Evolutionary conservation across 78 protist genomes (phyloP).

Genomic region (Cavenderia fasciculata): DNA sequence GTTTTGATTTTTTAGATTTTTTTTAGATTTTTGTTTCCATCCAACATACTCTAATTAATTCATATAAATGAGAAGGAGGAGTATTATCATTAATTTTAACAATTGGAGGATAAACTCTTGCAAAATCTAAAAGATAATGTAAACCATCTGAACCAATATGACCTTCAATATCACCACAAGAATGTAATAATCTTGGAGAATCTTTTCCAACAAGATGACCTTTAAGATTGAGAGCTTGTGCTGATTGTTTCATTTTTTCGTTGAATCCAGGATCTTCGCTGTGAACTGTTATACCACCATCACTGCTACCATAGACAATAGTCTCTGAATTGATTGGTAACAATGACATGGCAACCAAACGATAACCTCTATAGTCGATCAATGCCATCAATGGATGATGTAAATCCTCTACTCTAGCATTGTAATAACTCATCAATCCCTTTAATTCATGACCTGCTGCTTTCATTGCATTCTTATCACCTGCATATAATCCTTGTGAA

Average conservation of each 20-base stretch:
- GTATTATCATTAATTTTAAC: conserved; percentile 29
- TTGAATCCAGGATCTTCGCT: conserved; percentile 10
- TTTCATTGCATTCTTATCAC: conserved; percentile 84
- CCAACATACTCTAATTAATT: conserved; percentile 23
- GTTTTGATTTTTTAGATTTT: background rate
- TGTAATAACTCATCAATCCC: conserved; percentile 78
- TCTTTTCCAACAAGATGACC: conserved; percentile 78
- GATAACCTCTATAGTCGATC: conserved; percentile 80
- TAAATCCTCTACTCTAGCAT: conserved; percentile 62
- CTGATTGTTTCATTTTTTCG: conserved; percentile 66
- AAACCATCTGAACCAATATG: conserved; percentile 70
- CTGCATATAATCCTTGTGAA: conserved; percentile 77
- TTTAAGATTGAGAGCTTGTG: conserved; percentile 30
- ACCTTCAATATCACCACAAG: conserved; percentile 82
- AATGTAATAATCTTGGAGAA: conserved; percentile 18
- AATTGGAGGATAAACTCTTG: conserved; percentile 80
- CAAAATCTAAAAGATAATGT: conserved; percentile 71
- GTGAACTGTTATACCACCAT: conserved; percentile 82
- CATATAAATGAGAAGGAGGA: conserved; percentile 26
- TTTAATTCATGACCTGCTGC: conserved; percentile 83
- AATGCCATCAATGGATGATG: conserved; percentile 84
- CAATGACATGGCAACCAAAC: conserved; percentile 77
- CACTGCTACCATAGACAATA: conserved; percentile 74
- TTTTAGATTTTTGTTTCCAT: background rate
- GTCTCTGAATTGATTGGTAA: conserved; percentile 74